A percentile compares a stretch with the other conserved stretches of the same genome.
Evolutionary conservation across 768 basidiomycete species (phyloP).

Genomic region (Tricholoma flavovirens): DNA sequence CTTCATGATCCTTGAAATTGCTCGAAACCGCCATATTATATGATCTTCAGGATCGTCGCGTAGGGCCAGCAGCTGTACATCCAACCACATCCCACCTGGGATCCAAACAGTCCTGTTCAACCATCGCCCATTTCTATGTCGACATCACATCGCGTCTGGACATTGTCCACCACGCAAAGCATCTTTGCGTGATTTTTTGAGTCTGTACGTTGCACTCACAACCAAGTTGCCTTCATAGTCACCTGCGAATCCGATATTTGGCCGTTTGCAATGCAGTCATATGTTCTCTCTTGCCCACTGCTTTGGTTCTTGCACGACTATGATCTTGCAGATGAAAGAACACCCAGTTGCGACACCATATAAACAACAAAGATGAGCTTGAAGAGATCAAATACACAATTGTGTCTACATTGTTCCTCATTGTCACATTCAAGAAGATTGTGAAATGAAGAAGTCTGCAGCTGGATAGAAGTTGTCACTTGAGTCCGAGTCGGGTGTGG

Average conservation of each 20-base stretch:
- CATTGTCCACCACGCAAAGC: neutral
- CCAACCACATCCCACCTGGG: neutral
- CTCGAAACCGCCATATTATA: neutral
- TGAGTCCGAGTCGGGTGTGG: neutral
- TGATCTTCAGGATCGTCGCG: neutral
- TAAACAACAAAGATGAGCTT: neutral
- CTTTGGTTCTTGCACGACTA: neutral
- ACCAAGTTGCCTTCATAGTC: neutral
- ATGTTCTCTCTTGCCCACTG: neutral
- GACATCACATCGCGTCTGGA: neutral
- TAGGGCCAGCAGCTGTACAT: neutral
- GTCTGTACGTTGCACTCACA: neutral
- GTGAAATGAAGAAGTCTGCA: neutral
- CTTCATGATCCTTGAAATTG: neutral
- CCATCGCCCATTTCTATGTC: neutral
- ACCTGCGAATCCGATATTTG: neutral
- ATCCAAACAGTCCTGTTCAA: neutral
- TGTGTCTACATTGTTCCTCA: neutral
- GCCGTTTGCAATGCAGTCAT: neutral
- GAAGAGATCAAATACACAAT: neutral
- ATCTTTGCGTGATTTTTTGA: neutral
- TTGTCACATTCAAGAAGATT: neutral
- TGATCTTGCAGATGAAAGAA: neutral
- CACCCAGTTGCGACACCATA: neutral
- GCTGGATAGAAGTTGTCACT: neutral